phyloP scores from a whole-genome alignment of 1,139 yeast species.

The Sugiyamaella neomexicana region DNA sequence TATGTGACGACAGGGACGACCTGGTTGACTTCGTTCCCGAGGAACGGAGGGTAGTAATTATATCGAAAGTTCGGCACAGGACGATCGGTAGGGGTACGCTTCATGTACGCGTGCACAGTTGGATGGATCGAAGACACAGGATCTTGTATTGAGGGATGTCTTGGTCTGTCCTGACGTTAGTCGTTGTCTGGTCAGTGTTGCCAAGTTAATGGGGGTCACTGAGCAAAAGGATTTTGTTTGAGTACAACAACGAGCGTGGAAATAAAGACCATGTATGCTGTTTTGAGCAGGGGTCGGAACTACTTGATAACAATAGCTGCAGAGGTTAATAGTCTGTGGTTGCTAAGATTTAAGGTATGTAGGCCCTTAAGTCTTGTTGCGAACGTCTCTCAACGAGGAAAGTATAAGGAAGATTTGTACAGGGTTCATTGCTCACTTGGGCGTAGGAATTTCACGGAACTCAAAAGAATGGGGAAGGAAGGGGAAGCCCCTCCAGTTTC shows the following conservation, averaged over 20 bases:
- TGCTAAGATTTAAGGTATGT: not conserved
- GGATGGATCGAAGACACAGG: not conserved
- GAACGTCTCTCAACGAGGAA: not conserved
- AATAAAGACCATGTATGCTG: not conserved
- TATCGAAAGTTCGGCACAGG: not conserved
- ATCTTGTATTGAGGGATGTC: not conserved
- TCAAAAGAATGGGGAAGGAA: not conserved
- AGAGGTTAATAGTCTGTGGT: not conserved
- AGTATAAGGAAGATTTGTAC: not conserved
- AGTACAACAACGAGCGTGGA: not conserved
- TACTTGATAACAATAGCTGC: not conserved
- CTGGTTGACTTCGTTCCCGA: slow-evolving; percentile 1
- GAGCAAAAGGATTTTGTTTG: not conserved
- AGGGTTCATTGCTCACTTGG: not conserved
- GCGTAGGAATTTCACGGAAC: not conserved
- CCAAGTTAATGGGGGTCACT: not conserved
- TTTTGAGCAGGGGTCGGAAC: not conserved
- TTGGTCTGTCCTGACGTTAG: not conserved
- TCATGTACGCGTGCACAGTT: not conserved
- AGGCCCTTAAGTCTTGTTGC: not conserved
- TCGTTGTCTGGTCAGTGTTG: not conserved
- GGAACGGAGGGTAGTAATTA: not conserved
- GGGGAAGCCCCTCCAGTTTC: not conserved
- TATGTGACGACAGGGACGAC: not conserved
- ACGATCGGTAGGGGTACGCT: slow-evolving; percentile 1